Evolutionary conservation across 1,139 yeast species (phyloP), one percentile per base, ranked within the genome.

Genomic region (Kazachstania sp.): DNA sequence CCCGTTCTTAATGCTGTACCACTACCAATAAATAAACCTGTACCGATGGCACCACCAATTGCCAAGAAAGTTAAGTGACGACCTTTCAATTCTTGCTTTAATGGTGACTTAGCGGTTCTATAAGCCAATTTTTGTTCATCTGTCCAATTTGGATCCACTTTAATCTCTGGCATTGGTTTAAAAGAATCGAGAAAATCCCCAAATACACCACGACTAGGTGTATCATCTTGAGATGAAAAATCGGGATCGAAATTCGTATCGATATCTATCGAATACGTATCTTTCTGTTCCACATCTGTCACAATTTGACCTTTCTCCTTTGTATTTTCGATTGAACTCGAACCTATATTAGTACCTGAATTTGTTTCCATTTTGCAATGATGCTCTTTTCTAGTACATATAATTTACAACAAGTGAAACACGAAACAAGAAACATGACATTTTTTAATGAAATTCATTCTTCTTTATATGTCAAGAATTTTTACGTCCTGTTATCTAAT

Each of bases 21-120:
- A 44, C 79, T 71, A 61, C 85, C 85, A 36, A 78, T 75, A 47
- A 78, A 73, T 47, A 78, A 70, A 54, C 86, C 87, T 1, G 82
- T 77, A 47, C 86, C 86, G 35, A 81, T 75, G 49, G 81, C 72
- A 39, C 84, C 83, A 44, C 85, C 85, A 45, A 81, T 72, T 37
- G 84, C 80, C 51, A 81, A 78, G 85, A 81, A 79, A 60, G 79
- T 82, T 51, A 78, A 61, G 54, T 78, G 83, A 61, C 81, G 83
- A 83, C 66, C 71, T 59, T 81, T 82, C 57, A 84, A 72, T 31
- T 74, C 69, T 59, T 86, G 73, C 44, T 79, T 71, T 51, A 86
- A 74, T 15, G 95, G 95, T 23, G 90, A 73, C 59, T 76, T 75
- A 20, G 90, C 84, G 30, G 88, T 78, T 53, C 74, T 69, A 32